phyloP scores from a whole-genome alignment of 148 eudicot genomes.

The Rhododendron williamsianum region DNA sequence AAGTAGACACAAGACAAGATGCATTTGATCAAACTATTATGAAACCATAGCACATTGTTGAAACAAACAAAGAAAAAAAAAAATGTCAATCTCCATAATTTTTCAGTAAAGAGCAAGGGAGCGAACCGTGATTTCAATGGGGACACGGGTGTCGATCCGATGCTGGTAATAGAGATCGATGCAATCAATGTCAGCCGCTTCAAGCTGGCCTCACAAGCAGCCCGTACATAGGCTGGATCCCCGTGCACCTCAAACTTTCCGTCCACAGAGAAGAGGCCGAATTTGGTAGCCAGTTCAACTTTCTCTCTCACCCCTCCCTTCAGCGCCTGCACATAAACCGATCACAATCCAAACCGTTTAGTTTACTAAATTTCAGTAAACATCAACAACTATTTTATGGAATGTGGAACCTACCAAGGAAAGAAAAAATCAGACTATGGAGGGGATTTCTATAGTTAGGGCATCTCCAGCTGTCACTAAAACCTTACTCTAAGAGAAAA shows the following conservation, averaged over 20 bases:
- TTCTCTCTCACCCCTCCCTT: constrained; percentile 13
- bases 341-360: neutral
- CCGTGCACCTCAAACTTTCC: neutral
- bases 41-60: neutral
- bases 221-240: constrained; percentile 13
- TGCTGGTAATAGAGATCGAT: constrained; percentile 9
- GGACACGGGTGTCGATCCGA: constrained; percentile 10
- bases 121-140: constrained; percentile 14
- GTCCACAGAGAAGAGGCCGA: neutral
- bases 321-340: constrained; percentile 2
- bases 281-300: constrained; percentile 11
- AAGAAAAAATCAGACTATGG: neutral
- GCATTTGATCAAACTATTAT: neutral
- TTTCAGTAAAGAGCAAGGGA: neutral
- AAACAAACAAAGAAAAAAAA: neutral
- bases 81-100: neutral
- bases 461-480: neutral
- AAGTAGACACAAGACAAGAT: neutral
- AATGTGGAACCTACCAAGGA: neutral
- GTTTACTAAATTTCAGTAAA: neutral
- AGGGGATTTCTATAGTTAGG: neutral
- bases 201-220: constrained; percentile 15
- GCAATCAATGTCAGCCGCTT: constrained; percentile 6
- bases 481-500: neutral
- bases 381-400: neutral